Conservation (phyloP, 2,329 filamentous ascomycete genomes). For the Alternaria dauci region DNA sequence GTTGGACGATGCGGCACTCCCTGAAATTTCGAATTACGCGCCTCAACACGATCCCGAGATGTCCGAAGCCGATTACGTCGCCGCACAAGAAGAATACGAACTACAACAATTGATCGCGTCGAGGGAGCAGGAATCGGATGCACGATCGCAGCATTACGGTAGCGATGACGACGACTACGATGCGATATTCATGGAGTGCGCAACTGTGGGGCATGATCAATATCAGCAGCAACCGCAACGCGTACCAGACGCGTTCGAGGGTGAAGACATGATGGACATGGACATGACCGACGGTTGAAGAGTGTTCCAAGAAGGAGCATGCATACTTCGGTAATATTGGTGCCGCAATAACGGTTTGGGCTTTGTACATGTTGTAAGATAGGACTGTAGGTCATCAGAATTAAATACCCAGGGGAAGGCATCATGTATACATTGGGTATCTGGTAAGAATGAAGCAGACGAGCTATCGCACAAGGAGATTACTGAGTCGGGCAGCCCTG, state of each 20-base stretch:
- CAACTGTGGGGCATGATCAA: slow-evolving; percentile 59
- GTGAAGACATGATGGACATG: slow-evolving; percentile 51
- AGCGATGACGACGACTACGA: slow-evolving; percentile 70
- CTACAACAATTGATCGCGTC: slow-evolving; percentile 55
- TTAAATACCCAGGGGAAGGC: not conserved
- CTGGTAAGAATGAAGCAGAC: slow-evolving; percentile 20
- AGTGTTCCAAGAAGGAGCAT: not conserved
- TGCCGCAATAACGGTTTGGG: not conserved
- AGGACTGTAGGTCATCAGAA: not conserved
- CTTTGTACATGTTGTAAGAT: not conserved
- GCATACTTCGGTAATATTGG: not conserved
- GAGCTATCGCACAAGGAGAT: slow-evolving; percentile 20
- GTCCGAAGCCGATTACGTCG: slow-evolving; percentile 51
- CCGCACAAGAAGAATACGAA: slow-evolving; percentile 55
- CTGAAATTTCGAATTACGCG: slow-evolving; percentile 4
- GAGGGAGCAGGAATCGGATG: slow-evolving; percentile 49
- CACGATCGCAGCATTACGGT: slow-evolving; percentile 49
- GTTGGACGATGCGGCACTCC: slow-evolving; percentile 21
- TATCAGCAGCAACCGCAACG: slow-evolving; percentile 35
- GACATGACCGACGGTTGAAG: slow-evolving; percentile 39
- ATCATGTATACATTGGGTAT: slow-evolving; percentile 34
- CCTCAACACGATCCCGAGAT: slow-evolving; percentile 32
- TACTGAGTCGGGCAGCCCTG: slow-evolving; percentile 70
- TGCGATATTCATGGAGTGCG: slow-evolving; percentile 68
- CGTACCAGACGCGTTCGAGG: slow-evolving; percentile 10